These are phyloP conservation scores for Medicago ruthenica DNA, from an alignment of 306 rosid species.

Conservation along the genomic window DNA sequence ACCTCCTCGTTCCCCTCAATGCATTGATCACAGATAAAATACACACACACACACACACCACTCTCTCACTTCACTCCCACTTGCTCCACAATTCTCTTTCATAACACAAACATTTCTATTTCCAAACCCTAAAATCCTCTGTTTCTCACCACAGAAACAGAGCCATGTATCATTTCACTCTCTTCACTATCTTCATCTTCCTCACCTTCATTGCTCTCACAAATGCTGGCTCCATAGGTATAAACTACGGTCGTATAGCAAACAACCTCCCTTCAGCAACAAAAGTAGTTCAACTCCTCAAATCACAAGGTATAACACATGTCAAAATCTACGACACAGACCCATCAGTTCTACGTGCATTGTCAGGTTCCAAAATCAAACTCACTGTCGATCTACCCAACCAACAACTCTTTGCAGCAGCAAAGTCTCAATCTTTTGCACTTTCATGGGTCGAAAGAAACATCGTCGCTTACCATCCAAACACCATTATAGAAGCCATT, in stretches of 20 bases:
- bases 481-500: constrained; percentile 87
- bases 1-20: constrained; percentile 42
- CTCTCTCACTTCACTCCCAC: constrained; percentile 38
- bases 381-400: constrained; percentile 97
- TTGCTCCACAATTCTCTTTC: constrained; percentile 18
- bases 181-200: constrained; percentile 39
- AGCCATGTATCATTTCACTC: constrained; percentile 49
- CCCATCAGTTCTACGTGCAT: constrained; percentile 77
- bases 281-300: constrained; percentile 71
- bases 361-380: constrained; percentile 72
- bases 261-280: constrained; percentile 84
- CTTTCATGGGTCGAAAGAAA: constrained; percentile 75
- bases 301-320: constrained; percentile 62
- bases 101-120: background rate
- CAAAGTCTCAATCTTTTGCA: constrained; percentile 70
- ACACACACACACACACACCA: background rate
- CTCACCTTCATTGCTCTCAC: constrained; percentile 46
- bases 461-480: constrained; percentile 74
- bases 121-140: constrained; percentile 10
- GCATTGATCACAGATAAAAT: background rate
- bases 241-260: constrained; percentile 90
- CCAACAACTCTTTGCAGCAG: constrained; percentile 72
- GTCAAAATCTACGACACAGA: constrained; percentile 92
- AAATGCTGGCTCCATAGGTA: constrained; percentile 69
- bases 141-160: constrained; percentile 42